These are phyloP conservation scores for Fusarium redolens DNA, from an alignment of 2,329 filamentous ascomycete species.

Conservation along the genomic window DNA sequence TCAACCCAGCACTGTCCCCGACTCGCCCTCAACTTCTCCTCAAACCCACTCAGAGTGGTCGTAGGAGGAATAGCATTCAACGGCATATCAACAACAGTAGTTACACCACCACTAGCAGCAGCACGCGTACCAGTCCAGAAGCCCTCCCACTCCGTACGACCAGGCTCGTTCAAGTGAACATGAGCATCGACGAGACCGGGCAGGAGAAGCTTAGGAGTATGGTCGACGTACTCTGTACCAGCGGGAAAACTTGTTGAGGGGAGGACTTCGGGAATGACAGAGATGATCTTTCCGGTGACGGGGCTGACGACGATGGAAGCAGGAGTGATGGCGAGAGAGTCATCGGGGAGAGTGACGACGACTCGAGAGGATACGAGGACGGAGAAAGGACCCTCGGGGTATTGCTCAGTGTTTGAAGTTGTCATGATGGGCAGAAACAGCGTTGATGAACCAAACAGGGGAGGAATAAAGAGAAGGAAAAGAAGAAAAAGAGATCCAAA, in stretches of 20 bases:
- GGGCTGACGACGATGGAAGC: conserved; percentile 86
- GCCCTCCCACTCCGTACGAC: conserved; percentile 97
- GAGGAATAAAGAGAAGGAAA: conserved; percentile 16
- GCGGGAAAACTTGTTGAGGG: conserved; percentile 79
- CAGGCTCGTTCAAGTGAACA: conserved; percentile 97
- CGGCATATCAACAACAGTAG: conserved; percentile 97
- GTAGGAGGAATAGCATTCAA: conserved; percentile 97
- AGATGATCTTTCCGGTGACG: conserved; percentile 84
- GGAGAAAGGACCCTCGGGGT: conserved; percentile 60
- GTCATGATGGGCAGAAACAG: conserved; percentile 45
- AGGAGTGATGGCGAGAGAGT: conserved; percentile 73
- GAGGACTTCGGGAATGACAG: conserved; percentile 79
- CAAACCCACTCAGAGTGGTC: conserved; percentile 83
- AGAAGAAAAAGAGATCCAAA: conserved; percentile 8
- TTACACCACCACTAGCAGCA: conserved; percentile 94
- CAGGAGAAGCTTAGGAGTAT: conserved; percentile 85
- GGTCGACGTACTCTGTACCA: conserved; percentile 80
- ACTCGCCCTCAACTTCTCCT: conserved; percentile 87
- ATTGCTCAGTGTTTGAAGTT: conserved; percentile 36
- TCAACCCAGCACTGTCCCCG: conserved; percentile 95
- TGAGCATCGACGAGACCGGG: conserved; percentile 96
- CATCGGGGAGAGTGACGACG: conserved; percentile 77
- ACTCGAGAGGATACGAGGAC: conserved; percentile 88
- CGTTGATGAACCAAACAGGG: background rate
- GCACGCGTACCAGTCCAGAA: conserved; percentile 95